phyloP scores from a whole-genome alignment of 2,329 filamentous ascomycete species.

The Neonectria punicea region DNA sequence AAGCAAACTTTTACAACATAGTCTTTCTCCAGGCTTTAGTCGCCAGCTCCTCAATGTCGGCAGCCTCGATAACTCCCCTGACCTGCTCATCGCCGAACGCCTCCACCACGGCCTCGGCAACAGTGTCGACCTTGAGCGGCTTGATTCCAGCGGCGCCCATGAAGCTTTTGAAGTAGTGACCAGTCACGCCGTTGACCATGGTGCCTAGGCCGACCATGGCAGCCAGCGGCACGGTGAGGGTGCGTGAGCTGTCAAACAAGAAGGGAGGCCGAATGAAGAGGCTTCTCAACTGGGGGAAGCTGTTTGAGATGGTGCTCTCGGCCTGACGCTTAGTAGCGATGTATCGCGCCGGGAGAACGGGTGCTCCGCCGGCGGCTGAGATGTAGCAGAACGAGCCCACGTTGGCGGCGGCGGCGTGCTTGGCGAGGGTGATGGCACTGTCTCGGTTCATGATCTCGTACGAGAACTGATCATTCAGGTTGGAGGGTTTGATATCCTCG shows the following conservation, averaged over 20 bases:
- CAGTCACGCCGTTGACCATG: constrained; percentile 80
- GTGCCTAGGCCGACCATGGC: constrained; percentile 79
- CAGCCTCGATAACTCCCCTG: constrained; percentile 80
- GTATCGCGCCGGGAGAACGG: constrained; percentile 85
- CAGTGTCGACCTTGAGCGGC: constrained; percentile 86
- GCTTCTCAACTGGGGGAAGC: constrained; percentile 79
- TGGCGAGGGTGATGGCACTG: constrained; percentile 83
- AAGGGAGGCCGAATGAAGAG: constrained; percentile 89
- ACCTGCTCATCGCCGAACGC: constrained; percentile 79
- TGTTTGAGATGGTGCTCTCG: constrained; percentile 77
- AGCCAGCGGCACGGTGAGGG: constrained; percentile 86
- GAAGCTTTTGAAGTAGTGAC: constrained; percentile 78
- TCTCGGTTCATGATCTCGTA: constrained; percentile 99
- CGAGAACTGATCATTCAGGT: constrained; percentile 81
- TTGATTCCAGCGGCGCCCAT: constrained; percentile 87
- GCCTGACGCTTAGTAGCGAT: constrained; percentile 93
- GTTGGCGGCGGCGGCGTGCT: constrained; percentile 73
- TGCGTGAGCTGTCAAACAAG: constrained; percentile 85
- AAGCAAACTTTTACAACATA: constrained; percentile 73
- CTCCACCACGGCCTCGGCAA: constrained; percentile 91
- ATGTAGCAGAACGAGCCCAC: constrained; percentile 85
- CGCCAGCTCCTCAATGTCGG: constrained; percentile 83
- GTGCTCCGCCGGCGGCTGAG: constrained; percentile 86
- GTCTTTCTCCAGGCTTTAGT: constrained; percentile 86
- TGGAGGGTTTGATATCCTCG: constrained; percentile 71